Base-by-base conservation (phyloP, 768 basidiomycete species). In the Amanita pseudoporphyria region DNA sequence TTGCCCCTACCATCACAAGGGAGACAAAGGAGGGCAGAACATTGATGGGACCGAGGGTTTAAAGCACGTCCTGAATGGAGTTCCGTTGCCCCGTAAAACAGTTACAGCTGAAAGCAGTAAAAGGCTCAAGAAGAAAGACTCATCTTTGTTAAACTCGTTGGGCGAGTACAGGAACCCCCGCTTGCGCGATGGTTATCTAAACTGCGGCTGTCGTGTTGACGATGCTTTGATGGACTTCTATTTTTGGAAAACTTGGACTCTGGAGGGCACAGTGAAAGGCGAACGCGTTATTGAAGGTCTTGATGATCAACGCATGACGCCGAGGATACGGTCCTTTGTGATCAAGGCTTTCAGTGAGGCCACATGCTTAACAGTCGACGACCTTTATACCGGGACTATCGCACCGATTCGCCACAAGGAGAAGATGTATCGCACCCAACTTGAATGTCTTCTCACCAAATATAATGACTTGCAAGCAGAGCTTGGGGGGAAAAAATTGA, bases 191-290 rank as follows among this genome's bases (percentile, higher is more conserved):
- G 47, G 47, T 12, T 36, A 37, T 38, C 33, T 48, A 12, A 37
- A 24, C 21, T 48, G 47, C 32, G 47, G 47, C 4, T 48, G 47
- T 18, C 5, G 24, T 9, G 22, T 14, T 28, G 47, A 48, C 18
- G 14, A 26, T 6, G 47, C 47, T 7, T 38, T 48, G 33, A 9
- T 48, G 24, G 47, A 48, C 19, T 48, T 48, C 19, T 48, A 48
- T 32, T 48, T 48, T 22, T 48, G 47, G 47, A 48, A 48, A 36
- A 48, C 47, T 16, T 48, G 33, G 47, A 48, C 47, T 4, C 10
- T 35, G 10, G 16, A 10, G 3, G 33, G 33, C 3, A 12, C 10
- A 3, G 33, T 35, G 10, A 35, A 35, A 13, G 33, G 33, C 3
- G 10, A 12, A n/a, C 4, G 16, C 4, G 33, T 35, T 4, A 35